A percentile compares a stretch with the other conserved stretches of the same genome.
These are phyloP conservation scores for Vitis rotundifolia DNA, from an alignment of 164 flowering plant genomes.

Conservation along the genomic window DNA sequence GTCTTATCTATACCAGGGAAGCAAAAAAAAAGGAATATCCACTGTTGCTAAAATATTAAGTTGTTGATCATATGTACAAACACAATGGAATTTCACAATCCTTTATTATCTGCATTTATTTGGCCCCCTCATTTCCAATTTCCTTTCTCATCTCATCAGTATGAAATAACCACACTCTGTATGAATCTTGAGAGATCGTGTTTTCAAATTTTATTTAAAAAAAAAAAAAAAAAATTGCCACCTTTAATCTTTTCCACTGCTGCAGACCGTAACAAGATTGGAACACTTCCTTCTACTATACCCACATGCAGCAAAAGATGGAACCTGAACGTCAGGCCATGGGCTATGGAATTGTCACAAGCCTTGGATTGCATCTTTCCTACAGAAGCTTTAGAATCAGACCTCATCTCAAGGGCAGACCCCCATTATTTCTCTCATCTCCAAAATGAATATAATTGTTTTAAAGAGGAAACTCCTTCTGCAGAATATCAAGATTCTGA, in stretches of 20 bases:
- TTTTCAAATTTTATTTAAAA: background rate
- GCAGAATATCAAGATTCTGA: constrained; percentile 81
- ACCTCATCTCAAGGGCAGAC: constrained; percentile 1
- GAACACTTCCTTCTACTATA: background rate
- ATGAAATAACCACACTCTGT: background rate
- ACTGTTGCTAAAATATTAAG: too few relatives aligned
- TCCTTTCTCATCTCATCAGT: background rate
- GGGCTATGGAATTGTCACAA: background rate
- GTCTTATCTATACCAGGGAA: too few relatives aligned
- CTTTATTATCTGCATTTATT: too few relatives aligned
- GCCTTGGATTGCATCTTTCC: background rate
- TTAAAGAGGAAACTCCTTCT: constrained; percentile 86
- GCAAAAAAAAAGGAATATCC: too few relatives aligned
- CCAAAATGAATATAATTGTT: background rate
- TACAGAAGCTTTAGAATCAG: background rate
- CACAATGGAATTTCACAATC: too few relatives aligned
- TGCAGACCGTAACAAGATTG: background rate
- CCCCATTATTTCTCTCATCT: background rate
- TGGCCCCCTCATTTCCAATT: too few relatives aligned
- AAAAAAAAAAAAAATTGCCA: background rate
- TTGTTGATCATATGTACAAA: too few relatives aligned
- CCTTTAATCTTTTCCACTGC: background rate
- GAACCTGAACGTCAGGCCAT: background rate
- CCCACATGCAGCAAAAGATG: background rate
- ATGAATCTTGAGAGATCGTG: background rate